Conservation (phyloP, 129 eudicot species). For the Ambrosia trifida region DNA sequence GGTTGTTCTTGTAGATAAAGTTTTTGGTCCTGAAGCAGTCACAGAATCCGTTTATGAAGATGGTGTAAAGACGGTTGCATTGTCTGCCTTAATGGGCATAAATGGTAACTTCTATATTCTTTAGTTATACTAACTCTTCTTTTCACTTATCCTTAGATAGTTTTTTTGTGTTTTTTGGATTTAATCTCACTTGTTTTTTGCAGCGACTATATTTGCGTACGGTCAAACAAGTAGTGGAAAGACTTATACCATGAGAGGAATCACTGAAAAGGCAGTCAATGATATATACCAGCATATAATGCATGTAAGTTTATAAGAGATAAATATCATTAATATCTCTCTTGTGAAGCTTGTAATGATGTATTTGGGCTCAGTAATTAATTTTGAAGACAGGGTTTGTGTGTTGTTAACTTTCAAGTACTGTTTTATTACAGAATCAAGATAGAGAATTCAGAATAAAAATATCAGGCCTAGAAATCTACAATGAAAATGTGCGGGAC, state of each 20-base stretch:
- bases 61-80: slow-evolving; percentile 89
- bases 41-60: slow-evolving; percentile 87
- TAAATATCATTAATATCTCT: slow-evolving; percentile 1
- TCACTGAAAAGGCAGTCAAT: slow-evolving; percentile 88
- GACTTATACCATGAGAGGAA: slow-evolving; percentile 95
- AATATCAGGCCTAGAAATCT: slow-evolving; percentile 89
- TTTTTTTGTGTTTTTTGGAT: slow-evolving; percentile 3
- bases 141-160: neutral
- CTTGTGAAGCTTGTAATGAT: neutral
- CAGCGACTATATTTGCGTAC: slow-evolving; percentile 98
- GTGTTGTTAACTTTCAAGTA: neutral
- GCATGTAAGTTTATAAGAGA: slow-evolving; percentile 50
- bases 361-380: neutral
- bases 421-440: slow-evolving; percentile 60
- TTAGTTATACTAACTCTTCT: neutral
- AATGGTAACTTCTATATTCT: slow-evolving; percentile 53
- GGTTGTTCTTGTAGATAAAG: slow-evolving; percentile 61
- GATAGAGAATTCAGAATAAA: slow-evolving; percentile 80
- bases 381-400: neutral
- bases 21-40: slow-evolving; percentile 70
- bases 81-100: slow-evolving; percentile 93
- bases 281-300: slow-evolving; percentile 82
- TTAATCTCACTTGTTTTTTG: slow-evolving; percentile 16
- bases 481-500: slow-evolving; percentile 92
- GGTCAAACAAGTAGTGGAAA: slow-evolving; percentile 99